Evolutionary conservation across 768 basidiomycete genomes (phyloP), one percentile per base, ranked within the genome.

Genomic region (Tephrocybe rancida): DNA sequence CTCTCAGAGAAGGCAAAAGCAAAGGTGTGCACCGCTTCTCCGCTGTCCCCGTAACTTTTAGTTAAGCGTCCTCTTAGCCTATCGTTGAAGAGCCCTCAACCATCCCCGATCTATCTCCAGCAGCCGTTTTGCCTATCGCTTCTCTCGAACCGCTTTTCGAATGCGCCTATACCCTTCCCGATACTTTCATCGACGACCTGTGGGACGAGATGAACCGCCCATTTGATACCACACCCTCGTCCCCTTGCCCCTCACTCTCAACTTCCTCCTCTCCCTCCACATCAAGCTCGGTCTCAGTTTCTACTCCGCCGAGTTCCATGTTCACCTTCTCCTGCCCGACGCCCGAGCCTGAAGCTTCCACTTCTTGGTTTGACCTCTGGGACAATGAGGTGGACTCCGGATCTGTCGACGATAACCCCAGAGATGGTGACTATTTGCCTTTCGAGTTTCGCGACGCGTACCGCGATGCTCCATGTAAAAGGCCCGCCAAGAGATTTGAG

Each of bases 361-460:
- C 29, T 7, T 41, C 44, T 13, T 44, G 22, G 35, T 32, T 61
- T 16, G 50, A 50, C 18, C 10, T 48, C 27, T 52, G 51, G 45
- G 56, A 54, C 10, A 25, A 29, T 21, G 49, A 48, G 16, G 2
- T n/a, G 37, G 52, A 56, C 13, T 5, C 29, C 4, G 44, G 22
- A 34, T 52, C 47, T 22, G 41, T 44, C 18, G 47, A 32, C 11
- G 61, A 55, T 32, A 52, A 57, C 9, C 26, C 25, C 16, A 41
- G 37, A 24, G 58, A 62, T 42, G 56, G 27, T 8, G 52, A 60
- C 46, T 57, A 54, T 45, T 32, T 41, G 19, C 55, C 60, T 9
- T 50, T 34, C 24, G 19, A 24, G 19, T 18, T 44, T 41, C 44
- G 16, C 10, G 8, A 56, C 11, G 37, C 34, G 26, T 38, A 27